Evolutionary conservation across 2,329 filamentous ascomycete species (phyloP).

Genomic region (Daldinia sp.): DNA sequence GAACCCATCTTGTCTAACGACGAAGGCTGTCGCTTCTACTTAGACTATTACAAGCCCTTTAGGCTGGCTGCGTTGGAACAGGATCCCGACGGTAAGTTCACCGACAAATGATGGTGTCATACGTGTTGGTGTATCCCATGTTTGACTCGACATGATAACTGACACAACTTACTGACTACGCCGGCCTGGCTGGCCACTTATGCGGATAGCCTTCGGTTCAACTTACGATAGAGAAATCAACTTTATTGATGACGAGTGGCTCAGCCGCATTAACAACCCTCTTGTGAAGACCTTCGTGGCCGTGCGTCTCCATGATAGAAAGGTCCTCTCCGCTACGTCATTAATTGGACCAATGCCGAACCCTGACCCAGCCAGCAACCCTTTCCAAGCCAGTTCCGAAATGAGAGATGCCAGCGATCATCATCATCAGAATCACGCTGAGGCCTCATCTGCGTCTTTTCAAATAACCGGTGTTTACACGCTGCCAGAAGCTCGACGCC

Average conservation of each 20-base stretch:
- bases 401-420: conserved; percentile 29
- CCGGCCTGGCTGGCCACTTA: conserved; percentile 7
- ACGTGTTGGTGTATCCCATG: conserved; percentile 10
- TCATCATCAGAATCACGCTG: conserved; percentile 23
- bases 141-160: conserved; percentile 11
- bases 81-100: conserved; percentile 48
- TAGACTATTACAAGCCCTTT: conserved; percentile 50
- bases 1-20: conserved; percentile 44
- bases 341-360: conserved; percentile 51
- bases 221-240: conserved; percentile 53
- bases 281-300: conserved; percentile 53
- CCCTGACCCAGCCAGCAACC: conserved; percentile 40
- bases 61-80: conserved; percentile 48
- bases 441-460: conserved; percentile 47
- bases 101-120: conserved; percentile 10
- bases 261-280: conserved; percentile 53
- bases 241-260: conserved; percentile 54
- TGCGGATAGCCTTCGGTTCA: conserved; percentile 53
- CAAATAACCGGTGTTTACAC: conserved; percentile 56
- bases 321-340: conserved; percentile 51
- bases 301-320: conserved; percentile 38
- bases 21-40: conserved; percentile 47
- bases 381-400: conserved; percentile 36
- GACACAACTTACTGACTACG: conserved; percentile 24
- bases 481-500: conserved; percentile 52